A percentile compares a stretch with the other conserved stretches of the same genome.
Conservation (phyloP, 1,284 basidiomycete species). For the Pseudozyma pruni region DNA sequence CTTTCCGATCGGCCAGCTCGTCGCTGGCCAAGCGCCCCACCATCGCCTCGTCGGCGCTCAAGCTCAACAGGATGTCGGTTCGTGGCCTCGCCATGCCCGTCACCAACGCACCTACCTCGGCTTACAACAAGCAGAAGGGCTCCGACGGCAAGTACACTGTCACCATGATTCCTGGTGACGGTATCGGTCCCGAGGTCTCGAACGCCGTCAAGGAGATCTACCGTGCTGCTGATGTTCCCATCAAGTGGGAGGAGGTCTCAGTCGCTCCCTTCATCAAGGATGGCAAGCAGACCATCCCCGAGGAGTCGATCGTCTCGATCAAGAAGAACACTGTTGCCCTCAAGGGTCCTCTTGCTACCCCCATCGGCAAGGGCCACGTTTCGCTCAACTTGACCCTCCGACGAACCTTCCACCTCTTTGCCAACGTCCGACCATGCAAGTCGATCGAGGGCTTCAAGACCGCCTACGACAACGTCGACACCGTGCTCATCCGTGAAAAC, state of each 20-base stretch:
- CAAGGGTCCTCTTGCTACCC: constrained; percentile 77
- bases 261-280: constrained; percentile 87
- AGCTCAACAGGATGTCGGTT: constrained; percentile 39
- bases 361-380: constrained; percentile 98
- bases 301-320: constrained; percentile 87
- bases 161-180: constrained; percentile 88
- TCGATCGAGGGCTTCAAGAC: constrained; percentile 98
- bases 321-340: constrained; percentile 97
- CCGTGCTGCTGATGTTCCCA: constrained; percentile 75
- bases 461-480: constrained; percentile 97
- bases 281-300: constrained; percentile 97
- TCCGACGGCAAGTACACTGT: constrained; percentile 87
- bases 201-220: constrained; percentile 96
- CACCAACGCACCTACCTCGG: constrained; percentile 60
- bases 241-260: constrained; percentile 93
- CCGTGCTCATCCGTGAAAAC: constrained; percentile 98
- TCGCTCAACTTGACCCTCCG: constrained; percentile 97
- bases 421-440: constrained; percentile 95
- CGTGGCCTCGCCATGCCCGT: constrained; percentile 58
- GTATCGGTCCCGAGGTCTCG: constrained; percentile 98
- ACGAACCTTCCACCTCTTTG: constrained; percentile 96
- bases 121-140: constrained; percentile 65
- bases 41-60: constrained; percentile 49
- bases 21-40: constrained; percentile 51
- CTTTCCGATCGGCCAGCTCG: constrained; percentile 45